Evolutionary conservation across 177 flowering plant species (phyloP).

Genomic region (Telopea speciosissima): DNA sequence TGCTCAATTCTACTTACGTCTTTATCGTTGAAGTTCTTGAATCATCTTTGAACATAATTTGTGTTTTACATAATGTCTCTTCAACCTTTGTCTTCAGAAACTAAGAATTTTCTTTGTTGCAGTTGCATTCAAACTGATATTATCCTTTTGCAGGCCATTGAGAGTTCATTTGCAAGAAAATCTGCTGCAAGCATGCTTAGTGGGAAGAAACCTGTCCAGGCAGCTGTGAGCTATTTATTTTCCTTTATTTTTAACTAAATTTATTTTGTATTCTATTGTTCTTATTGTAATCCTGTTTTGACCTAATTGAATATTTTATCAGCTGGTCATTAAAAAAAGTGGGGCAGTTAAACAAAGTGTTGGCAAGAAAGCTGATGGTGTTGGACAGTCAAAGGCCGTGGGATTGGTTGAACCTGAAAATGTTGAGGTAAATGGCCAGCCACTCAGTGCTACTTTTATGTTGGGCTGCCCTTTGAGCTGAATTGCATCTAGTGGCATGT

Average conservation of each 20-base stretch:
- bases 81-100: not conserved
- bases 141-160: slow-evolving; percentile 42
- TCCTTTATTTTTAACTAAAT: slow-evolving; percentile 23
- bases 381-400: slow-evolving; percentile 41
- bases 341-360: slow-evolving; percentile 44
- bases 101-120: not conserved
- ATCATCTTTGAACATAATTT: not conserved
- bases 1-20: not conserved
- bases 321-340: slow-evolving; percentile 60
- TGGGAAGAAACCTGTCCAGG: slow-evolving; percentile 72
- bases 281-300: not conserved
- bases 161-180: slow-evolving; percentile 50
- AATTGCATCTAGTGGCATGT: not conserved
- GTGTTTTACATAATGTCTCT: not conserved
- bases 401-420: slow-evolving; percentile 69
- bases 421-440: slow-evolving; percentile 53
- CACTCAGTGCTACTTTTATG: not conserved
- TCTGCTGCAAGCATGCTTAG: slow-evolving; percentile 99
- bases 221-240: slow-evolving; percentile 45
- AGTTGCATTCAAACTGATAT: not conserved
- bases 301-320: slow-evolving; percentile 10
- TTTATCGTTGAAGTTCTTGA: not conserved
- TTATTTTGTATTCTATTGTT: slow-evolving; percentile 11
- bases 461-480: not conserved
- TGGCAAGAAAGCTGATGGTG: slow-evolving; percentile 63